phyloP scores from a whole-genome alignment of 106 monocot genomes.

The Iris macrosiphon region DNA sequence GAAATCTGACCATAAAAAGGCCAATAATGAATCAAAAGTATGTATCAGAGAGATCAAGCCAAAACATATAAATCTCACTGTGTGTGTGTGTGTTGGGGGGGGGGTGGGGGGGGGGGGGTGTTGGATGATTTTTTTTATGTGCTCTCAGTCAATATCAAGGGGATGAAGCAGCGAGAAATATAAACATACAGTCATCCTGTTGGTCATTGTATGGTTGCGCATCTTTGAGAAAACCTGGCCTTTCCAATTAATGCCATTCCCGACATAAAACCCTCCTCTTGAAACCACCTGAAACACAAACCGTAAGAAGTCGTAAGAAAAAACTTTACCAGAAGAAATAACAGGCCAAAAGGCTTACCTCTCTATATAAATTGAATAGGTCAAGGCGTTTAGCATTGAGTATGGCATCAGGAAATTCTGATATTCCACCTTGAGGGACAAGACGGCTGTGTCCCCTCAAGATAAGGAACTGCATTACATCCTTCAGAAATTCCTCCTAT shows the following conservation, averaged over 20 bases:
- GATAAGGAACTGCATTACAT: constrained; percentile 67
- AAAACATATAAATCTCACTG: too few species aligned
- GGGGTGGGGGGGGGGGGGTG: too few species aligned
- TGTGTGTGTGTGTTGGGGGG: too few species aligned
- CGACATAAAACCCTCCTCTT: constrained; percentile 72
- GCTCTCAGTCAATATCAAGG: neutral
- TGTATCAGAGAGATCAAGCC: too few species aligned
- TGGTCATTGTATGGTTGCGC: constrained; percentile 62
- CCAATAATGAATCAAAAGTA: too few species aligned
- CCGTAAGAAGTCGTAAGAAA: neutral
- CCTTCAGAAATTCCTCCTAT: constrained; percentile 71
- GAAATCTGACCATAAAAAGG: too few species aligned
- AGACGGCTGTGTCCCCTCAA: constrained; percentile 51
- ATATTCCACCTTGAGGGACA: constrained; percentile 57
- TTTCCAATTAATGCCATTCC: constrained; percentile 80
- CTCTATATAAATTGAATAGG: constrained; percentile 68
- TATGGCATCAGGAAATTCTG: constrained; percentile 78
- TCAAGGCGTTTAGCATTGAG: constrained; percentile 68
- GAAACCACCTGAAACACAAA: constrained; percentile 48
- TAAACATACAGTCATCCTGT: constrained; percentile 56
- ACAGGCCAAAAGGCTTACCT: constrained; percentile 27
- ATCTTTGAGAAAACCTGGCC: constrained; percentile 82
- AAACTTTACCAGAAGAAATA: neutral
- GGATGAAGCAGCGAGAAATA: neutral
- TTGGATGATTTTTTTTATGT: too few species aligned